Evolutionary conservation across 1,284 basidiomycete genomes (phyloP).

Genomic region (Ganoderma lucidum): DNA sequence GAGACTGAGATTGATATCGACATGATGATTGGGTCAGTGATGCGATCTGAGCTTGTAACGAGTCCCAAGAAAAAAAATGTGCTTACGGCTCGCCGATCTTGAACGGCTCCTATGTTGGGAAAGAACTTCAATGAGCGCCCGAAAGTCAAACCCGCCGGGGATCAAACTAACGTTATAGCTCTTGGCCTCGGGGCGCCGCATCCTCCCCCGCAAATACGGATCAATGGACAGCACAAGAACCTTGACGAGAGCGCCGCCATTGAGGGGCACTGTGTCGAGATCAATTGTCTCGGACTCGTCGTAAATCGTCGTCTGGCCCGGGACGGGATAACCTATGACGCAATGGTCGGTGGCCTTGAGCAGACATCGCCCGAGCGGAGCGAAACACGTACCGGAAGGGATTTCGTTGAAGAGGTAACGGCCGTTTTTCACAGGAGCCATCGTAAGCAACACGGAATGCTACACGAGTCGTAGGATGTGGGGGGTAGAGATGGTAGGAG

Average conservation of each 20-base stretch:
- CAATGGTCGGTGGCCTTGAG: neutral
- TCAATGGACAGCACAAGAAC: constrained; percentile 55
- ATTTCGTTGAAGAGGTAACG: constrained; percentile 31
- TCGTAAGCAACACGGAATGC: neutral
- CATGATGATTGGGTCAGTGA: neutral
- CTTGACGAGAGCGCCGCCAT: constrained; percentile 62
- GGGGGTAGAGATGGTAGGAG: neutral
- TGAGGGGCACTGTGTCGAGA: constrained; percentile 52
- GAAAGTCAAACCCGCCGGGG: neutral
- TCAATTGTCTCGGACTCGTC: constrained; percentile 58
- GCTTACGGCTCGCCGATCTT: constrained; percentile 28
- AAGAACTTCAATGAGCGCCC: neutral
- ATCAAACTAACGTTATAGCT: constrained; percentile 8
- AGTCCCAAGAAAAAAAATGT: too few species aligned
- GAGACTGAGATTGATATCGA: constrained; percentile 18
- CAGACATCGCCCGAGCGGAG: neutral
- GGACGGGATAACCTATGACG: constrained; percentile 52
- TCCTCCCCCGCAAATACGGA: constrained; percentile 51
- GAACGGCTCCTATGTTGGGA: constrained; percentile 19
- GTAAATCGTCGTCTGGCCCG: constrained; percentile 53
- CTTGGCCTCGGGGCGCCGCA: constrained; percentile 40
- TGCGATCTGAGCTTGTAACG: neutral
- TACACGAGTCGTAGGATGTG: neutral
- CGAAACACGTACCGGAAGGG: constrained; percentile 20
- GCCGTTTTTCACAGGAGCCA: constrained; percentile 29